Base-by-base conservation (phyloP, 2,329 filamentous ascomycete genomes). In the Aspergillus amoenus region DNA sequence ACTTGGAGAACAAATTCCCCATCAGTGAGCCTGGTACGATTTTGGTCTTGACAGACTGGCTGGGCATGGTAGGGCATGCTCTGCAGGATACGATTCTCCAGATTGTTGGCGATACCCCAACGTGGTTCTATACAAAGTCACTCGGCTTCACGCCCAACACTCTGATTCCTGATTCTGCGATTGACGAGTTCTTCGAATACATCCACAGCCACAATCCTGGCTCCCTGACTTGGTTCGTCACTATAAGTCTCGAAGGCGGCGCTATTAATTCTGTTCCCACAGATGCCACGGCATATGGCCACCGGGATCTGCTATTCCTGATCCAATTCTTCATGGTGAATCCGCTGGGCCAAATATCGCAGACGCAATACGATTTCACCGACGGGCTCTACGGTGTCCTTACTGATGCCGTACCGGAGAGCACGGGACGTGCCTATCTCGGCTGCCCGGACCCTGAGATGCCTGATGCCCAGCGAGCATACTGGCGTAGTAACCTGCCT, bases 391-490 rank as follows among this genome's bases (percentile, higher is more conserved):
- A 30, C 4, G 9, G 9, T 11, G 27, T 30, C 1, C 27, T 30
- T 2, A 9, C 27, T 11, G 9, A 11, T 8, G 27, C 27, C 9
- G 27, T 30, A 1, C 9, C 27, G 0, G 27, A 30, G 27, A 30
- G 27, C 3, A 3, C 27, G 9, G 27, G 3, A 12, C 27, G 9
- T 30, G 81, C 83, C 1, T 89, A 88, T 68, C 80, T 85, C 0
- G 86, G 85, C 2, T 88, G 88, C 61, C 81, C 88, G 2, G 85
- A 88, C 65, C 79, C 79, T 2, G 69, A 69, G 4, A 66, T 87
- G 34, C 62, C 61, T 3, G 61, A 74, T 54, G 76, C 78, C 8
- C 81, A 84, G 63, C 62, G 72, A 52, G 75, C 78, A 8, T 87
- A 87, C 65, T 87, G 83, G 83, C 80, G 80, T 0, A 63, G 74